Base-by-base conservation (phyloP, 2,329 filamentous ascomycete genomes). In the Zymoseptoria passerinii region DNA sequence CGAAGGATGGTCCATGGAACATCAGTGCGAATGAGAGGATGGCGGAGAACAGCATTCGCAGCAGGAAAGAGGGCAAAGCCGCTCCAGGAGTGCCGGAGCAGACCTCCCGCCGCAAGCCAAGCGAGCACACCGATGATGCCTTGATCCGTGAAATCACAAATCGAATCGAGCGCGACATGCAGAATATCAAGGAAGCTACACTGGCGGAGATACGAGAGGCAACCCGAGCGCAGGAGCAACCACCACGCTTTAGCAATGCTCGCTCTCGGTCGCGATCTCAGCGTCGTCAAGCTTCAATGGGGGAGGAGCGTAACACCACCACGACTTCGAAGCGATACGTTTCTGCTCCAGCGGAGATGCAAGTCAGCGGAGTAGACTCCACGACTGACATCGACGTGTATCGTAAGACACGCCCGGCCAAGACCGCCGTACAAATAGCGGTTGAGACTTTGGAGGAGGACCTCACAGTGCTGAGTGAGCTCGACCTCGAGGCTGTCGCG, bases 401-500 rank as follows among this genome's bases (percentile, higher is more conserved):
- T 4, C 35, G 53, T 19, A 64, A 61, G 49, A 61, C 61, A n/a
- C 53, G 58, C n/a, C 35, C 35, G 13, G 35, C 35, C 35, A n/a
- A 44, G 52, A 55, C 48, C 23, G 10, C 55, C 61, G 35, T n/a
- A 16, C 35, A 44, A 6, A 44, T 16, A 44, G 50, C 50, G 9
- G 27, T 53, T 58, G 20, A 61, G 48, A 18, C 59, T 10, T 48
- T 58, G 20, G 58, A 57, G 28, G 54, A 61, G 28, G 75, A 81
- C 56, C 63, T 82, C 52, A 84, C 82, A 1, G 72, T 81, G 59
- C 66, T 85, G 53, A 84, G 80, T 69, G 77, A 78, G 59, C 76
- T 83, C 59, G 77, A 82, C 65, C 75, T 75, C 54, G 71, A 76
- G 56, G 77, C 81, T 55, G 78, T 84, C 64, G 78, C 78, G 28